Evolutionary conservation across 177 flowering plant species (phyloP), one percentile per base, ranked within the genome.

Genomic region (Telopea speciosissima): DNA sequence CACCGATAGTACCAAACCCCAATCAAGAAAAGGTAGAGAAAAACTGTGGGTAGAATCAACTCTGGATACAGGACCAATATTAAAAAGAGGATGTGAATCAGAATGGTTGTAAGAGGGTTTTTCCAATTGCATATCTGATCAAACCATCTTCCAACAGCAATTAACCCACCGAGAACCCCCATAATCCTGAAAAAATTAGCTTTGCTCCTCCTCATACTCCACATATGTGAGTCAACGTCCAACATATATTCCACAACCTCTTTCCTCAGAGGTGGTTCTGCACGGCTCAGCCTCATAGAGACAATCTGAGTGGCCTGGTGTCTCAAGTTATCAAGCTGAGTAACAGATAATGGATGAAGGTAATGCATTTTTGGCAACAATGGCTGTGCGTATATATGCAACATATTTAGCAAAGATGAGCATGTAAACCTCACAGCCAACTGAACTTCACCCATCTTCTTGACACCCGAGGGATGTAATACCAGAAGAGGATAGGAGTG

Each of bases 371-470:
- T 89, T 3, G 93, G 93, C 68, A 89, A 63, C 59, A 89, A 77
- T 22, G 93, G 93, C 5, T 79, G 84, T 12, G 93, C 78, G 76
- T 89, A 89, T 80, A 86, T 82, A 72, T 89, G 86, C 91, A 89
- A 80, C 93, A 89, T 89, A 70, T 89, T 89, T 52, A 88, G 74
- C 78, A 89, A 73, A 22, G 93, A 89, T 1, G 90, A 88, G 76
- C 91, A 86, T 25, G 91, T 84, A 67, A 89, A 89, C 63, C 90
- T 76, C 67, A 89, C 91, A 24, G 93, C 91, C 80, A 89, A 72
- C 72, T 89, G 97, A 65, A 91, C 83, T 70, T 91, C 97, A 54
- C 97, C 97, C 94, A 87, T 91, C 80, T 91, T 91, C 81, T 89
- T 89, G 67, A 91, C 92, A 40, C 97, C 97, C 22, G 79, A 81